phyloP scores from a whole-genome alignment of 2,329 filamentous ascomycete genomes.

The Diaporthe longicolla region DNA sequence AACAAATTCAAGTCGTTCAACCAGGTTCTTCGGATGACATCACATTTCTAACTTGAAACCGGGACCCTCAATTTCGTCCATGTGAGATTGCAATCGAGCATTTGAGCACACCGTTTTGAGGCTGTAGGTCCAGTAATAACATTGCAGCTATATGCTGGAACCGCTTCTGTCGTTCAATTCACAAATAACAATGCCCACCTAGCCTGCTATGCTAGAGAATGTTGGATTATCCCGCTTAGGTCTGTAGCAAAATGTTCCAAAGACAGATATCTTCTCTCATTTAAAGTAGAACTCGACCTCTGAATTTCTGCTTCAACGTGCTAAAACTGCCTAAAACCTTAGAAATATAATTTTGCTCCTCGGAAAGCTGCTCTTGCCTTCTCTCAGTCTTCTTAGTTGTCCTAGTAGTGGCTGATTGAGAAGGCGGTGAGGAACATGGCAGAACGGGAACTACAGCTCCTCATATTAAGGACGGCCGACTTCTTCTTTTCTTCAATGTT shows the following conservation, averaged over 20 bases:
- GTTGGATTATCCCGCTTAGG: too few relatives aligned
- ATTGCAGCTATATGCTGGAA: neutral
- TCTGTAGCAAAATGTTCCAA: too few relatives aligned
- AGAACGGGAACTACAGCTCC: neutral
- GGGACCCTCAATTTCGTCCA: neutral
- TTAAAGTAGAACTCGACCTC: too few relatives aligned
- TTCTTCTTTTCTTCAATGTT: too few relatives aligned
- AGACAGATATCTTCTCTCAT: too few relatives aligned
- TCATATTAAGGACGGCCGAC: neutral
- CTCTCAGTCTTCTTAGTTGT: too few relatives aligned
- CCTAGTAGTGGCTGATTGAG: neutral
- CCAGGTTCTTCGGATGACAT: neutral
- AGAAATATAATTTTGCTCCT: too few relatives aligned
- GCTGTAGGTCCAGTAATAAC: too few relatives aligned
- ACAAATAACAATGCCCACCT: neutral
- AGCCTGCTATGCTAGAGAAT: neutral
- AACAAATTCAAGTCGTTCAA: neutral
- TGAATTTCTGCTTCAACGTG: too few relatives aligned
- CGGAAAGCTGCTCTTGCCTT: too few relatives aligned
- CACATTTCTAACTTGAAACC: neutral
- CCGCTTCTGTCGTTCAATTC: neutral
- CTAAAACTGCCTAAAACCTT: too few relatives aligned
- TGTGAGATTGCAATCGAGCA: neutral
- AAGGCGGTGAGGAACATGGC: neutral
- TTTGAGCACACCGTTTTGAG: too few relatives aligned